Conservation (phyloP, 371 early-diverging fungal genomes). For the Mucor velutinosus region DNA sequence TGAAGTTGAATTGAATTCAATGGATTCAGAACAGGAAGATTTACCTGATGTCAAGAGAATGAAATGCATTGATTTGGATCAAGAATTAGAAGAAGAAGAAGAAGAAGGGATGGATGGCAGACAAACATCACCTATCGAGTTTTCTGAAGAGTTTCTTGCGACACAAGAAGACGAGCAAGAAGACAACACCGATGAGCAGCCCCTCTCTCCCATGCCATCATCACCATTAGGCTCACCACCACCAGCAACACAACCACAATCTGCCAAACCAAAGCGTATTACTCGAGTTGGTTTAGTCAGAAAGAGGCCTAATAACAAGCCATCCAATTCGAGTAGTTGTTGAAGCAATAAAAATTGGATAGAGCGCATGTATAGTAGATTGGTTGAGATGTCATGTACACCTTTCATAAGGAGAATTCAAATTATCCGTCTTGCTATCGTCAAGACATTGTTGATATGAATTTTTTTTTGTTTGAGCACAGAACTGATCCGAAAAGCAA, state of each 20-base stretch:
- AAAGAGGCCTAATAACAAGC: background rate
- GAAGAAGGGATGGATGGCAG: slow-evolving; percentile 10
- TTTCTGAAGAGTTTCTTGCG: background rate
- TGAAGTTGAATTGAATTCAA: background rate
- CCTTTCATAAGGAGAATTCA: no score
- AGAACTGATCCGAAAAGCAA: no score
- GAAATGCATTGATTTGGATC: no score
- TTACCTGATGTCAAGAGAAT: background rate
- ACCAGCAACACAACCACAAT: background rate
- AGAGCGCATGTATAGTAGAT: no score
- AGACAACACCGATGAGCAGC: background rate
- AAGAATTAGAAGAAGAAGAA: slow-evolving; percentile 14
- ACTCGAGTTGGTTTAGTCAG: background rate
- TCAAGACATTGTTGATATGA: no score
- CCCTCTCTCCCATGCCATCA: background rate
- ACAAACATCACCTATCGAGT: background rate
- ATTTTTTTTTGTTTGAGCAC: no score
- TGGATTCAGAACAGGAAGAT: background rate
- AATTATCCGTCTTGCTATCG: no score
- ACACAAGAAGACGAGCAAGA: background rate
- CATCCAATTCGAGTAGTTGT: background rate
- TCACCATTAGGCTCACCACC: background rate
- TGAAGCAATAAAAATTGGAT: background rate
- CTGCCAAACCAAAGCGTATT: background rate
- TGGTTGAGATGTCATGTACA: no score